Percentiles rank a stretch among this genome's conserved stretches.
These are phyloP conservation scores for Alisma plantagoaquatica DNA, from an alignment of 106 monocot species.

Conservation along the genomic window DNA sequence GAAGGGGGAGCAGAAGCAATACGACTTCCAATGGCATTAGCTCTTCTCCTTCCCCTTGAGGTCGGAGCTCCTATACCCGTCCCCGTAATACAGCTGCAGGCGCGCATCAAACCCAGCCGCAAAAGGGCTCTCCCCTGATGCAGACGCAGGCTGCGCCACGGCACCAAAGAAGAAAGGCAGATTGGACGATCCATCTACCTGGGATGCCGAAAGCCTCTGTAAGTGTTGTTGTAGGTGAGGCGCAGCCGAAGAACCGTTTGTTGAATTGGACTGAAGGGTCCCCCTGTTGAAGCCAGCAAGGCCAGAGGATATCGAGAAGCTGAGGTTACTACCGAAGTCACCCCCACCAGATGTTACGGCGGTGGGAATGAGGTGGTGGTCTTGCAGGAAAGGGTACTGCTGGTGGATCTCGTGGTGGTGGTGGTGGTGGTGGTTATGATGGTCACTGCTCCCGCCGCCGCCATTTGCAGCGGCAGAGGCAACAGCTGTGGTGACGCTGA, in stretches of 20 bases:
- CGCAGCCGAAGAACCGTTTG: conserved; percentile 35
- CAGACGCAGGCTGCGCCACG: conserved; percentile 19
- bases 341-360: conserved; percentile 30
- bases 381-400: conserved; percentile 62
- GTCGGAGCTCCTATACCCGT: conserved; percentile 55
- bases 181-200: conserved; percentile 52
- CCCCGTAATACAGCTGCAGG: conserved; percentile 54
- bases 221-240: conserved; percentile 48
- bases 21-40: conserved; percentile 24
- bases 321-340: conserved; percentile 59
- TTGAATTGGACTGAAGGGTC: conserved; percentile 99
- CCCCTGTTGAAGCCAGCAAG: conserved; percentile 86
- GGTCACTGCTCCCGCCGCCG: too few species aligned
- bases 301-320: conserved; percentile 77
- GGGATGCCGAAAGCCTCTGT: conserved; percentile 48
- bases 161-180: conserved; percentile 56
- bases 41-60: conserved; percentile 75
- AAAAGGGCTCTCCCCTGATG: conserved; percentile 47
- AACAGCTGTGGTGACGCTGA: conserved; percentile 18
- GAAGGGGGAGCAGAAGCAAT: too few species aligned
- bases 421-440: too few species aligned
- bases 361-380: conserved; percentile 43
- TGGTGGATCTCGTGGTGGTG: conserved; percentile 53
- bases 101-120: conserved; percentile 44
- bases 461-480: conserved; percentile 21